These are phyloP conservation scores for Fraxinus xanthoxyloides DNA, from an alignment of 305 asterid species.

Conservation along the genomic window DNA sequence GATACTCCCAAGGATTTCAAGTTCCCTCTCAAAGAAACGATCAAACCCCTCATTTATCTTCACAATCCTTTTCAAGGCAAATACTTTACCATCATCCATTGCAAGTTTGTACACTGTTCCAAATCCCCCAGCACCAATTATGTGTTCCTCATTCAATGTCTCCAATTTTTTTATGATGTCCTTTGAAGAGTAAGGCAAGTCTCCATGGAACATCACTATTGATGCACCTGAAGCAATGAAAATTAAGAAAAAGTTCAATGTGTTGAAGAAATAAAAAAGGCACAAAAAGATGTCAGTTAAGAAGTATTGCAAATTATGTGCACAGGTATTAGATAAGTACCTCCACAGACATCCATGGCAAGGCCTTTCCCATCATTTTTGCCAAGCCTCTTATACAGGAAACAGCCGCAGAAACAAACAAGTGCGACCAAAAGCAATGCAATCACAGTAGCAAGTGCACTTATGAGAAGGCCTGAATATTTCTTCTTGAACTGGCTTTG, in stretches of 20 bases:
- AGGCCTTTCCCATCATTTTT: slow-evolving; percentile 80
- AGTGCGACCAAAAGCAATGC: slow-evolving; percentile 95
- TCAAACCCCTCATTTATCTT: slow-evolving; percentile 92
- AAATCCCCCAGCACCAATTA: slow-evolving; percentile 94
- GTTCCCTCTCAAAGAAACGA: slow-evolving; percentile 95
- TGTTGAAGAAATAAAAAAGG: slow-evolving; percentile 1
- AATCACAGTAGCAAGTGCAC: slow-evolving; percentile 94
- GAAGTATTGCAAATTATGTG: slow-evolving; percentile 23
- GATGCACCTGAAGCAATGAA: slow-evolving; percentile 78
- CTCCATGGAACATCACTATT: slow-evolving; percentile 93
- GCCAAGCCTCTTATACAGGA: slow-evolving; percentile 86
- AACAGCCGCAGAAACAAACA: slow-evolving; percentile 99
- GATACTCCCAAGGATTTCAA: slow-evolving; percentile 97
- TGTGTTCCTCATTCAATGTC: slow-evolving; percentile 76
- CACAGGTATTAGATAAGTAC: slow-evolving; percentile 43
- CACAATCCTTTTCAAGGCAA: slow-evolving; percentile 89
- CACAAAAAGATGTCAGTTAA: slow-evolving; percentile 5
- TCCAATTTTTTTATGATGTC: slow-evolving; percentile 87
- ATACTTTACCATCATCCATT: slow-evolving; percentile 93
- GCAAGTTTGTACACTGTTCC: slow-evolving; percentile 98
- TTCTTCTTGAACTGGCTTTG: slow-evolving; percentile 66
- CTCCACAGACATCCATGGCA: slow-evolving; percentile 87
- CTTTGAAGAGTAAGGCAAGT: slow-evolving; percentile 92
- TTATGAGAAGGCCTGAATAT: slow-evolving; percentile 75
- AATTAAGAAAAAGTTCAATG: slow-evolving; percentile 3